Conservation (phyloP, 345 rosid genomes). For the Clausena lansium region DNA sequence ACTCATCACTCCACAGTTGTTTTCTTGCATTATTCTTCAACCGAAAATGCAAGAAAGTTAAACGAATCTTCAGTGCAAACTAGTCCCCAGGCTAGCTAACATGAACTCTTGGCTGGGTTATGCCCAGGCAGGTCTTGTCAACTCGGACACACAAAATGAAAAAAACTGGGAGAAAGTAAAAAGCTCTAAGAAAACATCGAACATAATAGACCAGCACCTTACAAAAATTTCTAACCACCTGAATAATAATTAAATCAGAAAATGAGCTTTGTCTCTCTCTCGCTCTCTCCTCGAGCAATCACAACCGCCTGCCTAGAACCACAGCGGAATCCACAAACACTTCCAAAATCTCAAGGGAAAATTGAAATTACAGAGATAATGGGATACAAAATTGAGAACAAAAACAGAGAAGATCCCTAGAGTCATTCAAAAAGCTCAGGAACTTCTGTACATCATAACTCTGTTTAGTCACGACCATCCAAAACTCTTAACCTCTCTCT, state of each 20-base stretch:
- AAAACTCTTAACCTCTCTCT: conserved; percentile 42
- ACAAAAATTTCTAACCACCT: conserved; percentile 27
- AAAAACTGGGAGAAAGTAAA: not conserved
- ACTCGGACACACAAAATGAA: too few species aligned
- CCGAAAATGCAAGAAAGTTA: too few species aligned
- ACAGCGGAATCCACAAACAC: conserved; percentile 7
- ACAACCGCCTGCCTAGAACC: conserved; percentile 8
- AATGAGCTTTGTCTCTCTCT: not conserved
- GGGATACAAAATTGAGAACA: conserved; percentile 36
- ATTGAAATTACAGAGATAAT: not conserved
- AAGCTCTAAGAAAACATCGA: not conserved
- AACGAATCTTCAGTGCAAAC: too few species aligned
- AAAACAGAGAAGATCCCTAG: conserved; percentile 27
- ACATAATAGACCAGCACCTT: conserved; percentile 3
- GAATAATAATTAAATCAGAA: conserved; percentile 1
- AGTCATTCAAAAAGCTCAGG: conserved; percentile 22
- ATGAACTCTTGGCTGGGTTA: too few species aligned
- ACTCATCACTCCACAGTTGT: too few species aligned
- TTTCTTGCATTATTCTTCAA: too few species aligned
- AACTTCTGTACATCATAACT: conserved; percentile 30
- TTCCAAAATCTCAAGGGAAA: conserved; percentile 15
- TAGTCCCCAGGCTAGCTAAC: too few species aligned
- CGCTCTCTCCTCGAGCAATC: conserved; percentile 21
- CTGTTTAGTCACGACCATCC: conserved; percentile 22
- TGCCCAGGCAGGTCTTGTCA: not conserved